Conservation (phyloP, 2,329 filamentous ascomycete genomes). For the Setomelanomma holmii region DNA sequence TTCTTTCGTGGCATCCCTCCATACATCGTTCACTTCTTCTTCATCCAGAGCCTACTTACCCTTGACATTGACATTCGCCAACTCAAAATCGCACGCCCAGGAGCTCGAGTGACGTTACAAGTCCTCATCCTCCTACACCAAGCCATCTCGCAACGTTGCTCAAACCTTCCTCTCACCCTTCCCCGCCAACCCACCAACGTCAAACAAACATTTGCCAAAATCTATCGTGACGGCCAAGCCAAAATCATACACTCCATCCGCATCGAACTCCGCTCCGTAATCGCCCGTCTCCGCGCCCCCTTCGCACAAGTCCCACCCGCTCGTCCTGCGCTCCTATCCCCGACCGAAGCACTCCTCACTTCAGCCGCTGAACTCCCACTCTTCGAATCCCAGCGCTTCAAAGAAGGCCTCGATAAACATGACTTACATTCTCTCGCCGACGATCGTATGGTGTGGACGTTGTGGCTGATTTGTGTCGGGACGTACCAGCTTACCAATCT, state of each 20-base stretch:
- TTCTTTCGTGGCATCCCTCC: conserved; percentile 45
- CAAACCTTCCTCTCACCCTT: conserved; percentile 20
- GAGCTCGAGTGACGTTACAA: conserved; percentile 28
- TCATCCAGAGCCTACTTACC: conserved; percentile 32
- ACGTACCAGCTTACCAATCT: conserved; percentile 19
- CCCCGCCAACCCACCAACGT: conserved; percentile 30
- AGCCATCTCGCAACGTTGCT: conserved; percentile 29
- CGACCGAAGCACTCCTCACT: conserved; percentile 15
- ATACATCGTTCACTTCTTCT: conserved; percentile 42
- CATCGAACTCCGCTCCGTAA: conserved; percentile 25
- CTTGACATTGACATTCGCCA: conserved; percentile 20
- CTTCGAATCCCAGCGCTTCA: conserved; percentile 12
- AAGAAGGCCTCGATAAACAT: conserved; percentile 16
- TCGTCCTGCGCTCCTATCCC: conserved; percentile 16
- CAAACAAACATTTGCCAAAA: conserved; percentile 51
- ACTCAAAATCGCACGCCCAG: conserved; percentile 20
- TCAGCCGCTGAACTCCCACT: conserved; percentile 18
- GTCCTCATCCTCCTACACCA: conserved; percentile 30
- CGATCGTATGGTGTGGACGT: conserved; percentile 28
- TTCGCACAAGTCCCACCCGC: conserved; percentile 1
- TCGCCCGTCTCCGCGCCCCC: conserved; percentile 12
- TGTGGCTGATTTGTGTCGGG: conserved; percentile 29
- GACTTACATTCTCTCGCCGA: conserved; percentile 10
- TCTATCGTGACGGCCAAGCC: conserved; percentile 53
- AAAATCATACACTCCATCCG: conserved; percentile 34